phyloP scores from a whole-genome alignment of 140 eudicot species.

The Erigeron philadelphicus region DNA sequence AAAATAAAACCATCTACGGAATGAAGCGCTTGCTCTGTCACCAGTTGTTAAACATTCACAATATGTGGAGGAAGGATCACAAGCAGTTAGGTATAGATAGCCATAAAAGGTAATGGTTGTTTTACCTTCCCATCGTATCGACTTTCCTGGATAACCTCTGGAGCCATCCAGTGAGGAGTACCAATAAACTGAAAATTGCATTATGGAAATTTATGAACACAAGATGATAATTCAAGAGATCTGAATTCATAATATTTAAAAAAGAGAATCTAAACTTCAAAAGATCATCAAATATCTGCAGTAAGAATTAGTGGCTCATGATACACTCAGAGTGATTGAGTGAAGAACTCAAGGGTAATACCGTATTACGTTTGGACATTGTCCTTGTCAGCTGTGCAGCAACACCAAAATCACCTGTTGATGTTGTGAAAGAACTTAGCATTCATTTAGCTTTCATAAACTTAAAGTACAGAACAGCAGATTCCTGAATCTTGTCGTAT shows the following conservation, averaged over 20 bases:
- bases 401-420: slow-evolving; percentile 98
- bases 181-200: slow-evolving; percentile 74
- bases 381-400: slow-evolving; percentile 98
- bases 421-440: slow-evolving; percentile 18
- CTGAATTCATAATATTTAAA: neutral
- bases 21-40: neutral
- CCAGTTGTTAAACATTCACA: neutral
- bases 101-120: slow-evolving; percentile 16
- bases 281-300: slow-evolving; percentile 5
- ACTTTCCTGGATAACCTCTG: slow-evolving; percentile 98
- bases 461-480: neutral
- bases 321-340: slow-evolving; percentile 24
- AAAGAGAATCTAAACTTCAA: slow-evolving; percentile 3
- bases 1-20: too few species aligned
- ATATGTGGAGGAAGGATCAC: neutral
- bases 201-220: slow-evolving; percentile 14
- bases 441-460: slow-evolving; percentile 1
- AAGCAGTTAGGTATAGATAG: neutral
- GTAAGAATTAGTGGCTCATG: slow-evolving; percentile 7
- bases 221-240: slow-evolving; percentile 6
- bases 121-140: slow-evolving; percentile 94
- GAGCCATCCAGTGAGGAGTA: slow-evolving; percentile 99
- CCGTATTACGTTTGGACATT: slow-evolving; percentile 99
- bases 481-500: slow-evolving; percentile 1
- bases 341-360: slow-evolving; percentile 23